Evolutionary conservation across 805 yeast genomes (phyloP).

Genomic region (Jamesozyma lodderae): DNA sequence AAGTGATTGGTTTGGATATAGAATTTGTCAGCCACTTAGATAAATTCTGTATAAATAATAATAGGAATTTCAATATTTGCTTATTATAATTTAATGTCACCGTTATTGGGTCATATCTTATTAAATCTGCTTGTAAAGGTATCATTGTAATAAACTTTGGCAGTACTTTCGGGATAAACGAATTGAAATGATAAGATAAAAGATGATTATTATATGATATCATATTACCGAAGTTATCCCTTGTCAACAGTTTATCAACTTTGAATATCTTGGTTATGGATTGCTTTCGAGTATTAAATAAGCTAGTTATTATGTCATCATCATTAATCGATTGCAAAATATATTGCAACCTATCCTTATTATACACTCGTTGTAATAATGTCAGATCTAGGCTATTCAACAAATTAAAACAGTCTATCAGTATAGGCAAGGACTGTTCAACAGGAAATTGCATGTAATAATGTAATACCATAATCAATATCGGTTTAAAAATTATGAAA

Average conservation of each 20-base stretch:
- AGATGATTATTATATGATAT: conserved; percentile 15
- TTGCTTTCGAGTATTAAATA: conserved; percentile 7
- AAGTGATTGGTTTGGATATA: conserved; percentile 33
- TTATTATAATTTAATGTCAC: conserved; percentile 21
- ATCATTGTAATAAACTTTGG: conserved; percentile 30
- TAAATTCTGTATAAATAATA: conserved; percentile 28
- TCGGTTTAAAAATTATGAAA: conserved; percentile 51
- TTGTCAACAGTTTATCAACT: conserved; percentile 8
- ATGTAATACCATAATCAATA: conserved; percentile 44
- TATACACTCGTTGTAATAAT: conserved; percentile 10
- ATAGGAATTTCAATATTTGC: conserved; percentile 22
- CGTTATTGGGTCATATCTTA: conserved; percentile 12
- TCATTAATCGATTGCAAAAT: conserved; percentile 18
- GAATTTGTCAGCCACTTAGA: conserved; percentile 16
- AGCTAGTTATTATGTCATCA: conserved; percentile 6
- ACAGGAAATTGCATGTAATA: conserved; percentile 18
- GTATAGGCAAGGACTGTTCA: conserved; percentile 5
- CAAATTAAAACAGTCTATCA: conserved; percentile 19
- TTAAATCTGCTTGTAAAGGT: conserved; percentile 23
- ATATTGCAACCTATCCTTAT: conserved; percentile 13
- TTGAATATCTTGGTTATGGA: conserved; percentile 9
- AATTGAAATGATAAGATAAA: conserved; percentile 20
- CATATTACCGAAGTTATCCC: conserved; percentile 17
- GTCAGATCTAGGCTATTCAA: conserved; percentile 23
- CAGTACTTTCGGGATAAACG: conserved; percentile 30